Conservation (phyloP, 2,329 filamentous ascomycete species). For the Xylariaceae sp. region DNA sequence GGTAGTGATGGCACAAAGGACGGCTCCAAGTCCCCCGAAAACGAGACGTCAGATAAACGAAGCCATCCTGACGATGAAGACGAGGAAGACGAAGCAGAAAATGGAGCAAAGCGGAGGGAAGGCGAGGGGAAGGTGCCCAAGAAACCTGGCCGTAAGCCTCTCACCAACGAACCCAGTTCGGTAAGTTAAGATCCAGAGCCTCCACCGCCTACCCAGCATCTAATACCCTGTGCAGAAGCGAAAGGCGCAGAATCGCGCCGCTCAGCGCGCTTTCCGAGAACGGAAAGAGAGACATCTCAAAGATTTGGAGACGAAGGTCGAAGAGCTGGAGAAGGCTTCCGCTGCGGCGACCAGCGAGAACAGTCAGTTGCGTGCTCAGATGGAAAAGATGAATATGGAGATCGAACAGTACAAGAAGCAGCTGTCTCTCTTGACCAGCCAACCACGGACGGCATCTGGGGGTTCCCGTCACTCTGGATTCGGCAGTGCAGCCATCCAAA, state of each 20-base stretch:
- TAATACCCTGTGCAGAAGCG: conserved; percentile 60
- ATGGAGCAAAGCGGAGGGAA: conserved; percentile 65
- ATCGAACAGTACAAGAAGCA: conserved; percentile 87
- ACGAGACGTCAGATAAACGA: conserved; percentile 62
- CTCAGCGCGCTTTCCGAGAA: conserved; percentile 88
- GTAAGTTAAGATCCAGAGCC: conserved; percentile 53
- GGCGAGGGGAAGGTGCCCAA: conserved; percentile 81
- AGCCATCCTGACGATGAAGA: conserved; percentile 67
- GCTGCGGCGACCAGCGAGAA: conserved; percentile 84
- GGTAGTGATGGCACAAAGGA: conserved; percentile 23
- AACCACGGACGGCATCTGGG: conserved; percentile 26
- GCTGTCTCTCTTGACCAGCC: conserved; percentile 52
- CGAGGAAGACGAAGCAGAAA: conserved; percentile 49
- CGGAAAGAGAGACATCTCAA: conserved; percentile 90
- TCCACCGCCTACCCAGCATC: conserved; percentile 17
- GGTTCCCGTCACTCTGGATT: conserved; percentile 36
- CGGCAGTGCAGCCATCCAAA: conserved; percentile 47
- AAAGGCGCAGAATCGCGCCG: conserved; percentile 92
- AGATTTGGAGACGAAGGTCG: conserved; percentile 73
- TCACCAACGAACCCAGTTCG: conserved; percentile 91
- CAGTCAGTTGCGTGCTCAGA: conserved; percentile 71
- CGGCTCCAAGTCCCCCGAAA: conserved; percentile 49
- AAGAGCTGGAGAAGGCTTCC: conserved; percentile 75
- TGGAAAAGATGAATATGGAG: conserved; percentile 81
- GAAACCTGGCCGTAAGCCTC: conserved; percentile 92